Percentiles rank a stretch among this genome's conserved stretches.
phyloP scores from a whole-genome alignment of 208 protist genomes.

The Phytomonas francai region DNA sequence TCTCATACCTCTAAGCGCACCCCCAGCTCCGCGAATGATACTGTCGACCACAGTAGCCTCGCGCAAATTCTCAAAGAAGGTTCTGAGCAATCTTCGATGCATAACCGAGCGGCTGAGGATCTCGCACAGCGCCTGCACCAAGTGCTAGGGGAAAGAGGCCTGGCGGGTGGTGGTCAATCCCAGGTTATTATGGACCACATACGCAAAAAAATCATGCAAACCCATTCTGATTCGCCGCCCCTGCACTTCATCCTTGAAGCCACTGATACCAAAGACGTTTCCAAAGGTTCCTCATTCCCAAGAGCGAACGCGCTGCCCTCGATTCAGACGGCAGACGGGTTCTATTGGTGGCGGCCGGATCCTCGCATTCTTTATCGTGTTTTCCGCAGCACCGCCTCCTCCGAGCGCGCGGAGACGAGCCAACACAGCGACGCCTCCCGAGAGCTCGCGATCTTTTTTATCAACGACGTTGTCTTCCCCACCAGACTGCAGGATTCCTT shows the following conservation, averaged over 20 bases:
- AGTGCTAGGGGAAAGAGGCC: neutral
- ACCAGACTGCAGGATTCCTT: neutral
- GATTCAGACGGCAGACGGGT: slow-evolving; percentile 14
- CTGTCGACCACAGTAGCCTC: neutral
- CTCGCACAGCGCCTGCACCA: slow-evolving; percentile 13
- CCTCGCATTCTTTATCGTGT: slow-evolving; percentile 63
- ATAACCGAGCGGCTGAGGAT: slow-evolving; percentile 11
- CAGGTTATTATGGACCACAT: neutral
- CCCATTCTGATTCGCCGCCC: slow-evolving; percentile 27
- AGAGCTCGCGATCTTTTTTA: slow-evolving; percentile 60
- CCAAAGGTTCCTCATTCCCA: neutral
- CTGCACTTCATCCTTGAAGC: slow-evolving; percentile 38
- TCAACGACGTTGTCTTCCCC: slow-evolving; percentile 49
- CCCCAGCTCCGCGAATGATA: neutral
- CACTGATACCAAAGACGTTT: neutral
- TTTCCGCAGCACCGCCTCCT: slow-evolving; percentile 24
- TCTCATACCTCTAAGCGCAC: neutral
- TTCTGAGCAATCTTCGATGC: neutral
- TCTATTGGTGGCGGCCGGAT: slow-evolving; percentile 50
- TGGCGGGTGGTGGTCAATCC: neutral
- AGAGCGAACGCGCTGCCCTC: neutral
- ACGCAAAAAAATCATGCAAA: slow-evolving; percentile 14
- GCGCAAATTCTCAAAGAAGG: neutral
- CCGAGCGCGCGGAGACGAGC: slow-evolving; percentile 16
- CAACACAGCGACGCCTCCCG: slow-evolving; percentile 49